Percentiles rank a stretch among this genome's conserved stretches.
Evolutionary conservation across 345 rosid genomes (phyloP).

Genomic region (Cardiospermum halicacabum): DNA sequence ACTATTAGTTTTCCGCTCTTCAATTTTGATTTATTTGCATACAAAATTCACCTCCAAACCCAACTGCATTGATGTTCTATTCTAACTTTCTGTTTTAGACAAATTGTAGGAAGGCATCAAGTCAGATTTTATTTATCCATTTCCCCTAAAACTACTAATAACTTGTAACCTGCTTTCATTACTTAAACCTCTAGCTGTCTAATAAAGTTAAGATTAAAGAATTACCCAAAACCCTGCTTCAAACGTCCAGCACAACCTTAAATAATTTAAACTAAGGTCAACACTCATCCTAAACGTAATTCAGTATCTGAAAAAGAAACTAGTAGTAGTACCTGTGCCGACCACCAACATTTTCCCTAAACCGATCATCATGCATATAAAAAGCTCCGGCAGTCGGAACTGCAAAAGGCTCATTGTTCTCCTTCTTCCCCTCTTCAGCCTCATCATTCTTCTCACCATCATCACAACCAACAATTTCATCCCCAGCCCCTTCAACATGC

Average conservation of each 20-base stretch:
- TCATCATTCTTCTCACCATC: slow-evolving; percentile 20
- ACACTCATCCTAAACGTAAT: neutral
- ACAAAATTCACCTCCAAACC: neutral
- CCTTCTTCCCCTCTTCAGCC: slow-evolving; percentile 46
- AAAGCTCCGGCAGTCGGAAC: slow-evolving; percentile 98
- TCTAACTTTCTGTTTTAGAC: neutral
- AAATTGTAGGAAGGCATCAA: neutral
- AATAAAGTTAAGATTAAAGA: neutral
- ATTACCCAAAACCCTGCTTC: neutral
- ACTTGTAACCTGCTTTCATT: neutral
- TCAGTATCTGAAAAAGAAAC: neutral
- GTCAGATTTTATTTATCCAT: neutral
- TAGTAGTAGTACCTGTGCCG: slow-evolving; percentile 32
- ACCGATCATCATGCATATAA: slow-evolving; percentile 97
- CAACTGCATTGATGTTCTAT: neutral
- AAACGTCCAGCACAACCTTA: neutral
- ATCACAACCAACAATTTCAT: slow-evolving; percentile 12
- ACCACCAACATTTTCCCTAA: slow-evolving; percentile 56
- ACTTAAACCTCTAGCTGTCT: neutral
- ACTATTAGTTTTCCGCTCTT: neutral
- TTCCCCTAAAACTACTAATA: neutral
- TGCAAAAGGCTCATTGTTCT: slow-evolving; percentile 76
- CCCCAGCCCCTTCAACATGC: slow-evolving; percentile 25
- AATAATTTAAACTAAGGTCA: neutral
- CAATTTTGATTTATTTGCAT: neutral